Conservation (phyloP, 2,329 filamentous ascomycete genomes). For the Plectosphaerella sp. region DNA sequence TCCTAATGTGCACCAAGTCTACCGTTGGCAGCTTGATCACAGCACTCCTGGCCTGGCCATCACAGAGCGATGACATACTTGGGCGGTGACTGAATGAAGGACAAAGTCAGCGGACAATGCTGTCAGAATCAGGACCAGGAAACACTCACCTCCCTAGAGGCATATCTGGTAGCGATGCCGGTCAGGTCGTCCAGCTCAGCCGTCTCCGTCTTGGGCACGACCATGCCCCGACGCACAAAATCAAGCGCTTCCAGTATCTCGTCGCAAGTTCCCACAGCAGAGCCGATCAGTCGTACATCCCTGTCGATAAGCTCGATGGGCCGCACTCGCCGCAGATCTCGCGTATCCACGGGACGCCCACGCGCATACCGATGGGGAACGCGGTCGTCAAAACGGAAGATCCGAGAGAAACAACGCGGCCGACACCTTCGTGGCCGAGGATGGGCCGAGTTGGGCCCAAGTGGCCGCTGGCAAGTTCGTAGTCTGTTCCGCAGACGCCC, state of each 20-base stretch:
- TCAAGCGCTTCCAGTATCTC: constrained; percentile 36
- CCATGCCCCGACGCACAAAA: constrained; percentile 21
- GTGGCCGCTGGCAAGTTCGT: constrained; percentile 29
- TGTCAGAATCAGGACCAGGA: neutral
- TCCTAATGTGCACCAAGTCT: too few species aligned
- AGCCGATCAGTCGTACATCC: constrained; percentile 28
- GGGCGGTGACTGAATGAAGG: neutral
- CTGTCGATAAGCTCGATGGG: constrained; percentile 28
- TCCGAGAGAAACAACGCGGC: constrained; percentile 30
- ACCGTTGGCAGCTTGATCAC: too few species aligned
- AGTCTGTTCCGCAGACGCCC: constrained; percentile 33
- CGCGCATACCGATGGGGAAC: constrained; percentile 26
- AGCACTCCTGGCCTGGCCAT: too few species aligned
- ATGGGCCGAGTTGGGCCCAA: constrained; percentile 27
- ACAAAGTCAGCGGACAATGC: neutral
- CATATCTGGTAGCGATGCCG: neutral
- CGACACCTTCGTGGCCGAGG: constrained; percentile 40
- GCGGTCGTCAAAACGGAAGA: constrained; percentile 17
- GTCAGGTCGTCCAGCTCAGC: neutral
- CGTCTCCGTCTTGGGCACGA: neutral
- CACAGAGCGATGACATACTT: neutral
- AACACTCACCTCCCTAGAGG: neutral
- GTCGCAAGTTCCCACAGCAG: constrained; percentile 27
- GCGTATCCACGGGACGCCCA: constrained; percentile 33
- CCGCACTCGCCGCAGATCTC: constrained; percentile 29